A percentile compares a stretch with the other conserved stretches of the same genome.
Conservation (phyloP, 805 yeast species). For the Monosporozyma unispora region DNA sequence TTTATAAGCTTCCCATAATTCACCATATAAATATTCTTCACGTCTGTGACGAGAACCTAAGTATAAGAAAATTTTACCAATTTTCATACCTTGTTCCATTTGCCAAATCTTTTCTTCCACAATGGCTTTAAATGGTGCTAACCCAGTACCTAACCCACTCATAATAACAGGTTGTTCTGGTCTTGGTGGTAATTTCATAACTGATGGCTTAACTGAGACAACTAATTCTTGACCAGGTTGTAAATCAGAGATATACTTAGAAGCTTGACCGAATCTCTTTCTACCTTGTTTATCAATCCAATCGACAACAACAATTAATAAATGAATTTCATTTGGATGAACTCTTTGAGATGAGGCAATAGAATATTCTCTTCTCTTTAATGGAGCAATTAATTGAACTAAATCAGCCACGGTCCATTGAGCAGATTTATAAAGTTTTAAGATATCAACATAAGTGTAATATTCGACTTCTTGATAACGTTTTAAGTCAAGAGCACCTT, state of each 20-base stretch:
- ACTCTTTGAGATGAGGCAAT: slow-evolving; percentile 92
- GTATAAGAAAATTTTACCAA: slow-evolving; percentile 81
- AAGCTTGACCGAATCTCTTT: slow-evolving; percentile 86
- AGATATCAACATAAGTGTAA: slow-evolving; percentile 70
- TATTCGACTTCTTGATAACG: slow-evolving; percentile 77
- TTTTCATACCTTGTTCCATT: slow-evolving; percentile 74
- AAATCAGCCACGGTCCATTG: slow-evolving; percentile 67
- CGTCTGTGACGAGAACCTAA: slow-evolving; percentile 92
- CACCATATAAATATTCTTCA: slow-evolving; percentile 94
- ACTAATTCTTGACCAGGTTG: slow-evolving; percentile 75
- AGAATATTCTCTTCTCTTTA: slow-evolving; percentile 95
- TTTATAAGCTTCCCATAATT: slow-evolving; percentile 92
- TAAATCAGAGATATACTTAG: slow-evolving; percentile 78
- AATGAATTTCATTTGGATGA: slow-evolving; percentile 85
- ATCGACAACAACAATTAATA: slow-evolving; percentile 90
- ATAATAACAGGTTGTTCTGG: slow-evolving; percentile 85
- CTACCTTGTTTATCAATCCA: slow-evolving; percentile 86
- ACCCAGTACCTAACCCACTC: slow-evolving; percentile 97
- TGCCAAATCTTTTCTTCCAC: slow-evolving; percentile 94
- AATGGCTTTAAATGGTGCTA: slow-evolving; percentile 97
- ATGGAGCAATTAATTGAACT: slow-evolving; percentile 65
- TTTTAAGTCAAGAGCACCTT: slow-evolving; percentile 80
- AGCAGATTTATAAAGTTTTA: slow-evolving; percentile 71
- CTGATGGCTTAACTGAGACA: slow-evolving; percentile 92
- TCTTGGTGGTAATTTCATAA: slow-evolving; percentile 87